Evolutionary conservation across 208 protist genomes (phyloP), one percentile per base, ranked within the genome.

Genomic region (Leishmania turanica): DNA sequence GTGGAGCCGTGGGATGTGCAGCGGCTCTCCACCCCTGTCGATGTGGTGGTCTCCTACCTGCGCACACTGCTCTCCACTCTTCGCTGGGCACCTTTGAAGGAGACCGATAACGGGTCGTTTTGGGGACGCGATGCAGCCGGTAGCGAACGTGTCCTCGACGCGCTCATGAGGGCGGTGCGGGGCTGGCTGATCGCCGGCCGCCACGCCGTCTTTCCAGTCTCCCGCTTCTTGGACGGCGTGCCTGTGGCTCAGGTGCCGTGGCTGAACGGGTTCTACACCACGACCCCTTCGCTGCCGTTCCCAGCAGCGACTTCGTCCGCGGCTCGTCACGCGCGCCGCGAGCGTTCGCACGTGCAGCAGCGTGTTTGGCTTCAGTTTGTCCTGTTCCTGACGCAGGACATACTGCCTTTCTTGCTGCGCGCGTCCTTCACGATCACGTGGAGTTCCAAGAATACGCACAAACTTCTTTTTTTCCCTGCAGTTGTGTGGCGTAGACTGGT

Each of bases 281-380:
- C 45, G 15, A 21, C 9, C 6, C 31, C 66, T 6, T 24, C 62
- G 27, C 37, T 71, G 27, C 9, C 68, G 24, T 75, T 47, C 21
- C 77, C 84, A 17, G 75, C 78, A 11, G 45, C 81, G 19, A 49
- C 74, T 34, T 70, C 84, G 2, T 77, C 84, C 13, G 47, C 81
- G 3, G 45, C 74, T 11, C 75, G 71, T 15, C 58, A 78, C 54
- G 82, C 81, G 45, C 83, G 83, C 37, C 80, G 70, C 34, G 75
- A 86, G 34, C 89, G 90, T 64, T 92, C 90, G 19, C 88, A 90
- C 81, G 72, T 90, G 24, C 92, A 92, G 82, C 93, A 97, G 87
- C 87, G 90, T 7, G 76, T 92, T 9, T 94, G 81, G 71, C 69
- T 93, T n/a, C 87, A 97, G 83, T 83, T 94, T 37, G 60, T 89